phyloP scores from a whole-genome alignment of 2,329 filamentous ascomycete species.

The Microsporum audouinii region DNA sequence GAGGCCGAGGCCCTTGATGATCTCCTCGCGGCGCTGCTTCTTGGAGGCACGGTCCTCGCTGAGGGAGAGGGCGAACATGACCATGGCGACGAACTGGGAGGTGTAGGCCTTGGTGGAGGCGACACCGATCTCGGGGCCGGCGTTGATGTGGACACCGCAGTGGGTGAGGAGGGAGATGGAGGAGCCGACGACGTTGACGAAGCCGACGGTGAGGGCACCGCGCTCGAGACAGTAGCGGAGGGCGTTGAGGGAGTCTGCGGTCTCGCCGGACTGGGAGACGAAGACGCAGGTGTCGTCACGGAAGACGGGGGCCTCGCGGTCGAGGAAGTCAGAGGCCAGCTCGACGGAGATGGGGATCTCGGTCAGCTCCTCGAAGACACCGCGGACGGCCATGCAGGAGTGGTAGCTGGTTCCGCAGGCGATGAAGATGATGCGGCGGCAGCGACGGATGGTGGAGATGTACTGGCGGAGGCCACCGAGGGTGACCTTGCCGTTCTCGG shows the following conservation, averaged over 20 bases:
- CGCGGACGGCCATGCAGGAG: conserved; percentile 98
- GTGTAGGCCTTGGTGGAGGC: conserved; percentile 99
- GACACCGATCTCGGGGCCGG: conserved; percentile 95
- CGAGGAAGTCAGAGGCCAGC: conserved; percentile 94
- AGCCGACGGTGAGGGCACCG: conserved; percentile 90
- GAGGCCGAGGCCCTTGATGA: conserved; percentile 82
- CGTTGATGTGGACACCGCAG: conserved; percentile 99
- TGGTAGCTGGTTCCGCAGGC: conserved; percentile 97
- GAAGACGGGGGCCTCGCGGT: conserved; percentile 94
- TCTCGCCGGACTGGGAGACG: conserved; percentile 97
- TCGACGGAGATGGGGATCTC: conserved; percentile 97
- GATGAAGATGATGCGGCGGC: conserved; percentile 96
- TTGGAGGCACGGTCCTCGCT: conserved; percentile 96
- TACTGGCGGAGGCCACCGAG: conserved; percentile 93
- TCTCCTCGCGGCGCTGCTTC: conserved; percentile 79
- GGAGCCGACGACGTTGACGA: conserved; percentile 96
- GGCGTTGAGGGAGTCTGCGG: conserved; percentile 92
- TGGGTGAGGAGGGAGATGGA: conserved; percentile 98
- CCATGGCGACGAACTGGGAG: conserved; percentile 98
- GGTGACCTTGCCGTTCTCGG: conserved; percentile 86
- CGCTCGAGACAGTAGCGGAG: conserved; percentile 97
- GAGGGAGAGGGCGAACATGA: conserved; percentile 96
- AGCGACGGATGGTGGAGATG: conserved; percentile 90
- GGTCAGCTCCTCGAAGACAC: conserved; percentile 92
- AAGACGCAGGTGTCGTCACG: conserved; percentile 98